These are phyloP conservation scores for Elaeis guineensis DNA, from an alignment of 176 grass and related monocot species.

Conservation along the genomic window DNA sequence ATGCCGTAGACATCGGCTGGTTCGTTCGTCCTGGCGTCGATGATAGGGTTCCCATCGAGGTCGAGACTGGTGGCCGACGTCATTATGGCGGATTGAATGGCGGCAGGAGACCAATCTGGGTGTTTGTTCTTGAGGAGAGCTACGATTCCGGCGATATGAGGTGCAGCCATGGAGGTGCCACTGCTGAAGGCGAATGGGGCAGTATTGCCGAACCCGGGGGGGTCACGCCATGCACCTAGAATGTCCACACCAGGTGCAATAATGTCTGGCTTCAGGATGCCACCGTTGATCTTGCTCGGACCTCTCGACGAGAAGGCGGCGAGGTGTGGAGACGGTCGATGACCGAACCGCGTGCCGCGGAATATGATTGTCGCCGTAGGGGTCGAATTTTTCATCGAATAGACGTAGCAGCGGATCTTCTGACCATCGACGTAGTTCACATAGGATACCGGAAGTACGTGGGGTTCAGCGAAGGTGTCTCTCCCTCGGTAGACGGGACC, in stretches of 20 bases:
- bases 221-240: background rate
- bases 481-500: background rate
- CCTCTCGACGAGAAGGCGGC: background rate
- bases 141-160: too few species aligned
- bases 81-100: background rate
- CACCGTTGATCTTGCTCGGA: background rate
- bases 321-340: background rate
- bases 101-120: background rate
- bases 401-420: too few species aligned
- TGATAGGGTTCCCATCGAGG: background rate
- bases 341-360: background rate
- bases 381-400: too few species aligned
- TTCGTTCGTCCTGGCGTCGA: background rate
- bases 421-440: too few species aligned
- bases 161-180: too few species aligned
- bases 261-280: background rate
- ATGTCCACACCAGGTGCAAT: conserved; percentile 1
- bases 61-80: background rate
- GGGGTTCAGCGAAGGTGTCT: too few species aligned
- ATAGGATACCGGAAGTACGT: too few species aligned
- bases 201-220: too few species aligned
- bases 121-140: background rate
- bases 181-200: too few species aligned
- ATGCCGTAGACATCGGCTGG: too few species aligned
- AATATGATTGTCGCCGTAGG: background rate